Evolutionary conservation across 1,284 basidiomycete species (phyloP).

Genomic region (Wallemia hederae): DNA sequence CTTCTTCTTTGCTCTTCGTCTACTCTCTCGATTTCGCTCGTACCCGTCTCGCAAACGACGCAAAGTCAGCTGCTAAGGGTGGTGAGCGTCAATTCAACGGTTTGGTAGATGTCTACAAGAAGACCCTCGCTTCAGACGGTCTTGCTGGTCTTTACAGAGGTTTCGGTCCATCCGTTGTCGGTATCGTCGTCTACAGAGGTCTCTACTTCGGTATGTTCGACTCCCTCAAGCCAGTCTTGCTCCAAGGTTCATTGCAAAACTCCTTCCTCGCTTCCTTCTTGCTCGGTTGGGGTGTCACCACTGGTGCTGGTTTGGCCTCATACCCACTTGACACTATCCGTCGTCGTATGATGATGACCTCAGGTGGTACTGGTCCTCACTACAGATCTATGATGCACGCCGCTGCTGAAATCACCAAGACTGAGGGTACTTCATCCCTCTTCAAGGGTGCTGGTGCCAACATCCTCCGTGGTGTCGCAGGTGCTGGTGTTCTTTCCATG

Average conservation of each 20-base stretch:
- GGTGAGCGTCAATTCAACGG: slow-evolving; percentile 22
- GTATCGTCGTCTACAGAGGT: slow-evolving; percentile 85
- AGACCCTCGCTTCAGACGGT: slow-evolving; percentile 42
- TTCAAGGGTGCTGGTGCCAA: slow-evolving; percentile 94
- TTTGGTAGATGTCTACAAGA: slow-evolving; percentile 25
- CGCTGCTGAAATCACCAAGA: slow-evolving; percentile 36
- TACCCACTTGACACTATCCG: slow-evolving; percentile 86
- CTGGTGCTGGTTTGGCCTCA: slow-evolving; percentile 77
- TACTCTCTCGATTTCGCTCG: slow-evolving; percentile 29
- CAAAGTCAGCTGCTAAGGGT: slow-evolving; percentile 28
- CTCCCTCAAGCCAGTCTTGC: slow-evolving; percentile 45
- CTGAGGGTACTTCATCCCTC: slow-evolving; percentile 66
- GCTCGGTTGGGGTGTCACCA: slow-evolving; percentile 81
- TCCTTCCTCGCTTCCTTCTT: slow-evolving; percentile 71
- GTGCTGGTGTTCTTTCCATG: slow-evolving; percentile 81
- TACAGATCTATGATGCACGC: slow-evolving; percentile 19
- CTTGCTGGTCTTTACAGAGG: slow-evolving; percentile 29
- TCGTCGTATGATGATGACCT: slow-evolving; percentile 93
- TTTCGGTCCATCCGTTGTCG: slow-evolving; percentile 30
- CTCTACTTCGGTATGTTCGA: slow-evolving; percentile 67
- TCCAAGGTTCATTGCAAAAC: slow-evolving; percentile 59
- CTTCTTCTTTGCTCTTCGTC: slow-evolving; percentile 25
- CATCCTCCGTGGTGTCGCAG: slow-evolving; percentile 91
- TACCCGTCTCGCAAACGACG: slow-evolving; percentile 27
- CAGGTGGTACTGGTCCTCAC: slow-evolving; percentile 23